Conservation (phyloP, 2,329 filamentous ascomycete species). For the Gnomoniopsis sp. region DNA sequence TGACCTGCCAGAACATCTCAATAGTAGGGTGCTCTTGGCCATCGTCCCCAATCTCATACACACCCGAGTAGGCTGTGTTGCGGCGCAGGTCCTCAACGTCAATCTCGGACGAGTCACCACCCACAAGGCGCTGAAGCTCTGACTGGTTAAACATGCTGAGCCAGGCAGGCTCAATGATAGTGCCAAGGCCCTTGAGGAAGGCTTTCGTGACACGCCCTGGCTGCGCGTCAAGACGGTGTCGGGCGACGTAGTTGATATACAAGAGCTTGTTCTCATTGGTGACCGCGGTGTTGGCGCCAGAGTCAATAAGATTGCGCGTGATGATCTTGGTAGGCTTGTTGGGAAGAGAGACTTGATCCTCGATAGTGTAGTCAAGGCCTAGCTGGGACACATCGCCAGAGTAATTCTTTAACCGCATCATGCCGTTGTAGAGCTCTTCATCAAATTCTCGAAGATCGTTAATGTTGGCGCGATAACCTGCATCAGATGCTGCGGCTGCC, state of each 20-base stretch:
- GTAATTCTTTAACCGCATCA: constrained; percentile 82
- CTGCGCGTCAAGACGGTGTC: constrained; percentile 80
- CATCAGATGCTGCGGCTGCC: constrained; percentile 63
- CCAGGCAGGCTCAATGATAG: constrained; percentile 90
- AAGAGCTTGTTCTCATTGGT: constrained; percentile 89
- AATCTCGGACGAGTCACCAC: constrained; percentile 81
- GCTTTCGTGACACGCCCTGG: constrained; percentile 78
- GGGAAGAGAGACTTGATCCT: constrained; percentile 57
- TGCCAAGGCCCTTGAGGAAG: constrained; percentile 80
- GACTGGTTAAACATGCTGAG: constrained; percentile 98
- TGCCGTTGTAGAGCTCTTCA: constrained; percentile 82
- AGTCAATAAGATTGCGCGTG: constrained; percentile 71
- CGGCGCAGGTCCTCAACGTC: constrained; percentile 80
- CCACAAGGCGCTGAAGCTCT: constrained; percentile 89
- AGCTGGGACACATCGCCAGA: constrained; percentile 76
- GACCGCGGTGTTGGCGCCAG: constrained; percentile 73
- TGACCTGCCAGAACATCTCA: constrained; percentile 85
- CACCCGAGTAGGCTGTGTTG: constrained; percentile 83
- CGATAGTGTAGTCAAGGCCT: constrained; percentile 83
- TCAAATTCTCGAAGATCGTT: constrained; percentile 94
- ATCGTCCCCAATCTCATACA: constrained; percentile 89
- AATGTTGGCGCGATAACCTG: constrained; percentile 82
- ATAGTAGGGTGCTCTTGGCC: constrained; percentile 81
- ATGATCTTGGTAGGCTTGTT: constrained; percentile 54
- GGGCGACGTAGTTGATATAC: constrained; percentile 91